Percentiles rank a stretch among this genome's conserved stretches.
Evolutionary conservation across 805 yeast genomes (phyloP).

Genomic region (Candida tibetensis): DNA sequence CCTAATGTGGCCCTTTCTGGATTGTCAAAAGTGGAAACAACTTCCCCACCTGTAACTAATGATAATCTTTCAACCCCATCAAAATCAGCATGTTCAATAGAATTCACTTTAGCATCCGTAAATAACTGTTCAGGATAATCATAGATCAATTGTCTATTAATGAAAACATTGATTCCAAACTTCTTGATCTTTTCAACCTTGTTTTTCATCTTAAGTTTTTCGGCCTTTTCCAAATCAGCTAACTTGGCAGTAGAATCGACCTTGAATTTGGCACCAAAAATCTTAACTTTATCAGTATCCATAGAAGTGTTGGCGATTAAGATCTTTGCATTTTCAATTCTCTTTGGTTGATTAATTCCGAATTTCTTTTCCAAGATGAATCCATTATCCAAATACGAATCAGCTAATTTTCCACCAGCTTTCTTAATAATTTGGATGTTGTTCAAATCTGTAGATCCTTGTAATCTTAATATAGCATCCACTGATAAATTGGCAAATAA

Average conservation of each 20-base stretch:
- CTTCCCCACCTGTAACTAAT: conserved; percentile 96
- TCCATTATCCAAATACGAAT: conserved; percentile 94
- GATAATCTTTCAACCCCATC: conserved; percentile 97
- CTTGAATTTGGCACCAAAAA: conserved; percentile 96
- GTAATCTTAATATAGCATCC: conserved; percentile 84
- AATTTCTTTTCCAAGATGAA: conserved; percentile 87
- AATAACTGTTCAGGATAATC: conserved; percentile 97
- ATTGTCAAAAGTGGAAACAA: conserved; percentile 90
- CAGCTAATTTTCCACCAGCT: conserved; percentile 87
- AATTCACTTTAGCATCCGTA: conserved; percentile 80
- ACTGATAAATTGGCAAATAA: conserved; percentile 88
- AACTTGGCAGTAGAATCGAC: conserved; percentile 93
- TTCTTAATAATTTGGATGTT: conserved; percentile 92
- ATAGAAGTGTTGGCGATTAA: conserved; percentile 92
- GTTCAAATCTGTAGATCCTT: conserved; percentile 83
- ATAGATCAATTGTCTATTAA: conserved; percentile 93
- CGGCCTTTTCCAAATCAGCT: conserved; percentile 93
- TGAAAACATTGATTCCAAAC: conserved; percentile 84
- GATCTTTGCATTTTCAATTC: conserved; percentile 76
- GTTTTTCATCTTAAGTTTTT: conserved; percentile 84
- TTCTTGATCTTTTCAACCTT: conserved; percentile 87
- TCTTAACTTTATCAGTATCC: conserved; percentile 97
- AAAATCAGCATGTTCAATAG: conserved; percentile 97
- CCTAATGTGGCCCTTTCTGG: conserved; percentile 88
- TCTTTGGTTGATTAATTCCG: conserved; percentile 92